Conservation (phyloP, 768 basidiomycete species). For the Nidularia sp. region DNA sequence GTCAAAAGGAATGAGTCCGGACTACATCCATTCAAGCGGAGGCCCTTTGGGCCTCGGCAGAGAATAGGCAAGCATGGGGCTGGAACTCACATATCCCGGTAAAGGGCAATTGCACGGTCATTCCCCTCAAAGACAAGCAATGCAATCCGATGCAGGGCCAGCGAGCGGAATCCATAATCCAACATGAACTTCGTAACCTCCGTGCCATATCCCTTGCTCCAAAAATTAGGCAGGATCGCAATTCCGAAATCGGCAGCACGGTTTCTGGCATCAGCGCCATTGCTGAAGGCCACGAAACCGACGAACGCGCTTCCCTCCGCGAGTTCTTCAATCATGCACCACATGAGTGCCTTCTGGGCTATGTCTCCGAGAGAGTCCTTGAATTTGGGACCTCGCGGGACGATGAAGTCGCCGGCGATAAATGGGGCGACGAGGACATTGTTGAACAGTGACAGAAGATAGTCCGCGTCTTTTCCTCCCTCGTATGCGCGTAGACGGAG, state of each 20-base stretch:
- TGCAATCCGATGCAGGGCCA: slow-evolving; percentile 12
- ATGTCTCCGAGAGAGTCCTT: slow-evolving; percentile 7
- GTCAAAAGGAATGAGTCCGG: background rate
- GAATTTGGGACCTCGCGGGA: slow-evolving; percentile 8
- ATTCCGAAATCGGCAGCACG: background rate
- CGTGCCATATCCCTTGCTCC: slow-evolving; percentile 6
- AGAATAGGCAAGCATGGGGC: too few relatives aligned
- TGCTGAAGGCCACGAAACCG: background rate
- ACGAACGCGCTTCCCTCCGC: background rate
- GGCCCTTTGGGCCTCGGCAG: too few relatives aligned
- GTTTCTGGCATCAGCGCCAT: background rate
- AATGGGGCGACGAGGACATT: slow-evolving; percentile 8
- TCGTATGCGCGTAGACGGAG: slow-evolving; percentile 10
- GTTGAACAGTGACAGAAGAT: slow-evolving; percentile 9
- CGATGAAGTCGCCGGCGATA: slow-evolving; percentile 7
- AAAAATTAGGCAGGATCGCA: background rate
- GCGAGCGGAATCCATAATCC: slow-evolving; percentile 8
- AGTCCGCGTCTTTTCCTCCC: slow-evolving; percentile 6
- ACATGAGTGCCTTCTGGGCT: slow-evolving; percentile 11
- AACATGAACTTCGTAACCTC: slow-evolving; percentile 10
- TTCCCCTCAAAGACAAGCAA: slow-evolving; percentile 13
- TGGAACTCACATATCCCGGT: slow-evolving; percentile 6
- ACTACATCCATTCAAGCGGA: background rate
- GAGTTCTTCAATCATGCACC: slow-evolving; percentile 10
- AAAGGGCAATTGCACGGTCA: slow-evolving; percentile 9